These are phyloP conservation scores for Suillus alpinus DNA, from an alignment of 768 basidiomycete species.

Conservation along the genomic window DNA sequence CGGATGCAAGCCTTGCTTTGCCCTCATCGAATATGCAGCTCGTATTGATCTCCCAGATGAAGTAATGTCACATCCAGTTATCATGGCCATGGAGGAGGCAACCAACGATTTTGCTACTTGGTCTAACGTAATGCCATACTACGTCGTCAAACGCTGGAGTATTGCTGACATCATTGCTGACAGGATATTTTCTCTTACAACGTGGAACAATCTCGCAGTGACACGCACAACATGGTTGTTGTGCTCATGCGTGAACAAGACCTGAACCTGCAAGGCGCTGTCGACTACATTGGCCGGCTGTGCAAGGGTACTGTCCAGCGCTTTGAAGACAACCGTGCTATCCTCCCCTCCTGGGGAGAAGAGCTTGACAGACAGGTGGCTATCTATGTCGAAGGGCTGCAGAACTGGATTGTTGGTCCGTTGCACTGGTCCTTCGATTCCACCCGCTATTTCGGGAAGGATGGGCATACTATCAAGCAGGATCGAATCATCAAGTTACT, in stretches of 20 bases:
- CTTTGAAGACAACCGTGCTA: slow-evolving; percentile 45
- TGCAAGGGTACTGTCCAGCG: slow-evolving; percentile 54
- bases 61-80: slow-evolving; percentile 48
- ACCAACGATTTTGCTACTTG: slow-evolving; percentile 53
- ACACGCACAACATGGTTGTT: slow-evolving; percentile 72
- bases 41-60: slow-evolving; percentile 52
- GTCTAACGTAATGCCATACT: slow-evolving; percentile 35
- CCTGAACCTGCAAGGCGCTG: slow-evolving; percentile 55
- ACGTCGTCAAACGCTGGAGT: neutral
- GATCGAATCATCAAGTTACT: slow-evolving; percentile 51
- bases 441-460: slow-evolving; percentile 61
- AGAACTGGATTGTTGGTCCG: slow-evolving; percentile 71
- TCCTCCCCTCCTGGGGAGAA: slow-evolving; percentile 61
- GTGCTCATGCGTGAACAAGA: slow-evolving; percentile 64
- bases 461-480: slow-evolving; percentile 37
- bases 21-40: slow-evolving; percentile 53
- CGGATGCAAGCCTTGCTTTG: slow-evolving; percentile 49
- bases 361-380: slow-evolving; percentile 57
- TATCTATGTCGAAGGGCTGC: slow-evolving; percentile 59
- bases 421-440: slow-evolving; percentile 65
- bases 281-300: slow-evolving; percentile 62
- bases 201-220: slow-evolving; percentile 65
- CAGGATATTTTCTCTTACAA: slow-evolving; percentile 79
- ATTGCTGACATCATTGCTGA: slow-evolving; percentile 2
- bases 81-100: slow-evolving; percentile 43